Evolutionary conservation across 2,329 filamentous ascomycete genomes (phyloP).

Genomic region (Bertia moriformis): DNA sequence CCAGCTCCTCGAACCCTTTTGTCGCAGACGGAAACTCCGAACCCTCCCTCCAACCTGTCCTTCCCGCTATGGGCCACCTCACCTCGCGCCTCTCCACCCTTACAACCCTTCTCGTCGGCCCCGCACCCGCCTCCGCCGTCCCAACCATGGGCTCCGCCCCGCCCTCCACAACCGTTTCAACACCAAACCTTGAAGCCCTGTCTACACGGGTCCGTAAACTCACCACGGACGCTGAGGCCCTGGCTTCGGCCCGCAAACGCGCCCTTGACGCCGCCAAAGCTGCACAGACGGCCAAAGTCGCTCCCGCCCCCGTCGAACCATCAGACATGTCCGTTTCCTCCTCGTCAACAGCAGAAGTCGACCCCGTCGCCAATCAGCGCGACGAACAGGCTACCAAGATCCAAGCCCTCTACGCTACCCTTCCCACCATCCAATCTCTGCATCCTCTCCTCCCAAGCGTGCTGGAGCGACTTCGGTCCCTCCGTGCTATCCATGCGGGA

Average conservation of each 20-base stretch:
- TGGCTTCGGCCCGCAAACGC: conserved; percentile 23
- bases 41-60: background rate
- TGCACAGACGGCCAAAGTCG: conserved; percentile 19
- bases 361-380: conserved; percentile 2
- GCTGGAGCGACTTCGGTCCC: conserved; percentile 41
- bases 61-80: background rate
- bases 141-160: conserved; percentile 7
- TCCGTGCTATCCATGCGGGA: conserved; percentile 43
- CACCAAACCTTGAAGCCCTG: conserved; percentile 24
- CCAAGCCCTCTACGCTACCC: conserved; percentile 41
- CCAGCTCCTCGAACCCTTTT: conserved; percentile 1
- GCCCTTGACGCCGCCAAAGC: conserved; percentile 23
- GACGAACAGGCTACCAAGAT: conserved; percentile 41
- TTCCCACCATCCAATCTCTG: conserved; percentile 44
- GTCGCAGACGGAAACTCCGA: background rate
- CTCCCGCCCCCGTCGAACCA: conserved; percentile 9
- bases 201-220: conserved; percentile 24
- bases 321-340: background rate
- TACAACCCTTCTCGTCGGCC: conserved; percentile 14
- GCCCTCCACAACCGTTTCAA: conserved; percentile 15
- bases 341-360: background rate
- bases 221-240: conserved; percentile 24
- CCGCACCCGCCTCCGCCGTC: conserved; percentile 12
- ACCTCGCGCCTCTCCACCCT: background rate
- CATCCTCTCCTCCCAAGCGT: conserved; percentile 45